Percentiles rank a stretch among this genome's conserved stretches.
phyloP scores from a whole-genome alignment of 257 asterid species.

The Lavandula angustifolia region DNA sequence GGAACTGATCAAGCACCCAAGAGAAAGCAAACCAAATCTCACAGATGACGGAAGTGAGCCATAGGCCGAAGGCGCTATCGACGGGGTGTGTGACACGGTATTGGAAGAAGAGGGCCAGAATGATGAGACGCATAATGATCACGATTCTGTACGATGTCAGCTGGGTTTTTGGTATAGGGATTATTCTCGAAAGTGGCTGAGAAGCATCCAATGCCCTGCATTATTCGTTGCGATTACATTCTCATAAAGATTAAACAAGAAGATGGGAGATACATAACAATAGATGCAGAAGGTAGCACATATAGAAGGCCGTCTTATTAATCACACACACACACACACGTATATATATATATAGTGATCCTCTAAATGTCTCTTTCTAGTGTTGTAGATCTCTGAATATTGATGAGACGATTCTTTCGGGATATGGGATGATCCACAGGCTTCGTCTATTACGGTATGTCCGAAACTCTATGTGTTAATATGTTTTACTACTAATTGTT shows the following conservation, averaged over 20 bases:
- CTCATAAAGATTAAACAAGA: not conserved
- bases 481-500: not conserved
- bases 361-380: too few species aligned
- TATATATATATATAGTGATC: too few species aligned
- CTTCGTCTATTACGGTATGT: too few species aligned
- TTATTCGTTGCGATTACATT: constrained; percentile 11
- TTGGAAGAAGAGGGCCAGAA: constrained; percentile 76
- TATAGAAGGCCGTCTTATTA: too few species aligned
- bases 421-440: too few species aligned
- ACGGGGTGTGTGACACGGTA: constrained; percentile 94
- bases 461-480: not conserved
- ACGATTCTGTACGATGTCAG: constrained; percentile 68
- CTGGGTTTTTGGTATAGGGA: constrained; percentile 78
- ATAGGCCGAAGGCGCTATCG: constrained; percentile 78
- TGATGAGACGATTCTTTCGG: too few species aligned
- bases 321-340: too few species aligned
- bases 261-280: too few species aligned
- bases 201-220: constrained; percentile 78
- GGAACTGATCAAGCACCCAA: constrained; percentile 98
- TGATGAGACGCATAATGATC: constrained; percentile 72
- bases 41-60: constrained; percentile 94
- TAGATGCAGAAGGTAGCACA: not conserved
- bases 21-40: constrained; percentile 98
- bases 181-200: constrained; percentile 67
- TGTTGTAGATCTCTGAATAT: too few species aligned